Conservation (phyloP, 2,329 filamentous ascomycete species). For the Fusarium protoensiforme region DNA sequence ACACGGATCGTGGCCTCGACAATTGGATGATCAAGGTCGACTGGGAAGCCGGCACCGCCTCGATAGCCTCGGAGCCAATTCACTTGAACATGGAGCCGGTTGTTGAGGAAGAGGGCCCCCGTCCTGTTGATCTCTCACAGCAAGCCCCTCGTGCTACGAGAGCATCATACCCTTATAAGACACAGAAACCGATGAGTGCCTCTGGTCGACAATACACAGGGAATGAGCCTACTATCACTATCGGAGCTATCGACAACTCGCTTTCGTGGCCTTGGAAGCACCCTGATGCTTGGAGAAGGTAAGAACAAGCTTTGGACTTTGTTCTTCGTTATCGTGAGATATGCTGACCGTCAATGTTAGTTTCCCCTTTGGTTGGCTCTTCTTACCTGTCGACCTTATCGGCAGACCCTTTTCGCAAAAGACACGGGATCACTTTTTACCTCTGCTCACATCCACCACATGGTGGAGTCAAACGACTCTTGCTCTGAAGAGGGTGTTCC, state of each 20-base stretch:
- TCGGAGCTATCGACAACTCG: constrained; percentile 98
- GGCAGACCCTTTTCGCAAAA: constrained; percentile 95
- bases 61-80: constrained; percentile 84
- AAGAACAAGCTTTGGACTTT: constrained; percentile 42
- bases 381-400: constrained; percentile 94
- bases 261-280: constrained; percentile 99
- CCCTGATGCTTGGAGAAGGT: constrained; percentile 82
- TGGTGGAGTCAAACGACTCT: constrained; percentile 98
- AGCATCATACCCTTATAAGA: constrained; percentile 74
- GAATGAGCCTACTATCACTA: constrained; percentile 70
- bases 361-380: constrained; percentile 98
- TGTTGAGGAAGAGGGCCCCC: constrained; percentile 60
- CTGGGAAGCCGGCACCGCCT: constrained; percentile 82
- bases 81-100: constrained; percentile 70
- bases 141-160: constrained; percentile 54
- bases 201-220: constrained; percentile 61
- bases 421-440: constrained; percentile 94
- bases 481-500: constrained; percentile 86
- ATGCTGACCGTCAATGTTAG: constrained; percentile 56
- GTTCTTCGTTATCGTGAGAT: neutral
- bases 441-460: constrained; percentile 89
- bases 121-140: constrained; percentile 67
- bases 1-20: constrained; percentile 94
- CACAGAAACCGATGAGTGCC: constrained; percentile 87
- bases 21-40: constrained; percentile 99